Conservation (phyloP, 129 eudicot species). For the Artemisia tridentata region DNA sequence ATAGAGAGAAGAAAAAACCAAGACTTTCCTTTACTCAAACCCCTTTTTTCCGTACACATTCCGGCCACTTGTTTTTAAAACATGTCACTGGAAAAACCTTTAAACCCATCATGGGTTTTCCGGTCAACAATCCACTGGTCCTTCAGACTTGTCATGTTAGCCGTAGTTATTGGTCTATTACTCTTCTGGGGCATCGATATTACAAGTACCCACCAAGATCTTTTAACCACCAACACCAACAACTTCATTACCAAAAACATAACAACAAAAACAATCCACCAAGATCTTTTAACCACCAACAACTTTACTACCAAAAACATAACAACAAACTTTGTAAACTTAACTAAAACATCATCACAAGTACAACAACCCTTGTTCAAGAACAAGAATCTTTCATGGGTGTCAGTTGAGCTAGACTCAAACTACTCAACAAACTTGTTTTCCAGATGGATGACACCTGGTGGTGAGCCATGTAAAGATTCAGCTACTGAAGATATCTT, state of each 20-base stretch:
- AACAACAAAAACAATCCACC: not conserved
- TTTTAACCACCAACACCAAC: slow-evolving; percentile 26
- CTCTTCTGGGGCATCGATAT: slow-evolving; percentile 52
- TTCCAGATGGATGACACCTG: slow-evolving; percentile 65
- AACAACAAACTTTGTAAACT: no score
- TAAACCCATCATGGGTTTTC: slow-evolving; percentile 42
- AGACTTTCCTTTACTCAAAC: not conserved
- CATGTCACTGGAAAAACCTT: slow-evolving; percentile 54
- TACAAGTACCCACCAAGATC: slow-evolving; percentile 38
- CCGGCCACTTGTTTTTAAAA: no score
- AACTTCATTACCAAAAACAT: not conserved
- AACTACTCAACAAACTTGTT: slow-evolving; percentile 59
- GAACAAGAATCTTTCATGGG: slow-evolving; percentile 43
- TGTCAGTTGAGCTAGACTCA: slow-evolving; percentile 59
- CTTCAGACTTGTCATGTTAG: slow-evolving; percentile 48
- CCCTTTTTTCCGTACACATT: not conserved
- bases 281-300: no score
- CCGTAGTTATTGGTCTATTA: slow-evolving; percentile 50
- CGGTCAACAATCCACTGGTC: slow-evolving; percentile 60
- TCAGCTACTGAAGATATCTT: slow-evolving; percentile 60
- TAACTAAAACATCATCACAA: no score
- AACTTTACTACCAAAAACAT: no score
- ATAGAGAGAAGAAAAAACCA: not conserved
- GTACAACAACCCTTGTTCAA: no score
- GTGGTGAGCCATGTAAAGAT: slow-evolving; percentile 79